Percentiles rank a stretch among this genome's conserved stretches.
Conservation (phyloP, 1,139 yeast genomes). For the Protomyces arabidopsidicola region DNA sequence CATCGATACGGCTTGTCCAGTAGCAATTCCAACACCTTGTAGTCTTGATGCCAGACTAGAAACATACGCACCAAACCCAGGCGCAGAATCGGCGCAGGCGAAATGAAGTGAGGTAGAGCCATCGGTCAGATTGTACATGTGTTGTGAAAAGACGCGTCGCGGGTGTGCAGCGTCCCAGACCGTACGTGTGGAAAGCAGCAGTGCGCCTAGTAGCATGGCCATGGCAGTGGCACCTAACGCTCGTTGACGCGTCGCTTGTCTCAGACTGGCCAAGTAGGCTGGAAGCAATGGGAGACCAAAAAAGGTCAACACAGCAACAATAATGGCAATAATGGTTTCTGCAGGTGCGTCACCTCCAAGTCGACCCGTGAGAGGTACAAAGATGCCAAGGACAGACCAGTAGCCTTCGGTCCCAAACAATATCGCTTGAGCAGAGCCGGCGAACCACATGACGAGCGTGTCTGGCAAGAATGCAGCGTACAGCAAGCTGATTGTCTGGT, state of each 20-base stretch:
- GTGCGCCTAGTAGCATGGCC: slow-evolving; percentile 1
- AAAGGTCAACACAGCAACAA: slow-evolving; percentile 7
- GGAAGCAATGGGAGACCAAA: slow-evolving; percentile 24
- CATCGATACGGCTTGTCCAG: slow-evolving; percentile 9
- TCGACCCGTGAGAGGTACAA: slow-evolving; percentile 29
- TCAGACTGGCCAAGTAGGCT: slow-evolving; percentile 15
- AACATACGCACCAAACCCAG: slow-evolving; percentile 15
- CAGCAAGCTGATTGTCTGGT: slow-evolving; percentile 9
- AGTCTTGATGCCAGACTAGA: slow-evolving; percentile 10
- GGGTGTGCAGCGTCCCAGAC: slow-evolving; percentile 29
- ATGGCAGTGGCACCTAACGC: slow-evolving; percentile 4
- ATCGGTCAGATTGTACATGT: slow-evolving; percentile 26
- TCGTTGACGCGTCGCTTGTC: neutral
- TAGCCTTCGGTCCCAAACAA: slow-evolving; percentile 23
- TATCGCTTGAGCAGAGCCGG: slow-evolving; percentile 19
- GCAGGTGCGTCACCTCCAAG: slow-evolving; percentile 27
- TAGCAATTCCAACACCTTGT: neutral
- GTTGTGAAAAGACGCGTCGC: slow-evolving; percentile 26
- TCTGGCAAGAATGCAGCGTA: slow-evolving; percentile 6
- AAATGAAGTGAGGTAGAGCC: slow-evolving; percentile 25
- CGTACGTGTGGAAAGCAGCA: slow-evolving; percentile 2
- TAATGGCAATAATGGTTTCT: slow-evolving; percentile 26
- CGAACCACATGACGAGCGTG: neutral
- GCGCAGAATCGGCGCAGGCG: slow-evolving; percentile 28
- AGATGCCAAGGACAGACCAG: slow-evolving; percentile 24